phyloP scores from a whole-genome alignment of 768 basidiomycete species.

The Lactarius sp. region DNA sequence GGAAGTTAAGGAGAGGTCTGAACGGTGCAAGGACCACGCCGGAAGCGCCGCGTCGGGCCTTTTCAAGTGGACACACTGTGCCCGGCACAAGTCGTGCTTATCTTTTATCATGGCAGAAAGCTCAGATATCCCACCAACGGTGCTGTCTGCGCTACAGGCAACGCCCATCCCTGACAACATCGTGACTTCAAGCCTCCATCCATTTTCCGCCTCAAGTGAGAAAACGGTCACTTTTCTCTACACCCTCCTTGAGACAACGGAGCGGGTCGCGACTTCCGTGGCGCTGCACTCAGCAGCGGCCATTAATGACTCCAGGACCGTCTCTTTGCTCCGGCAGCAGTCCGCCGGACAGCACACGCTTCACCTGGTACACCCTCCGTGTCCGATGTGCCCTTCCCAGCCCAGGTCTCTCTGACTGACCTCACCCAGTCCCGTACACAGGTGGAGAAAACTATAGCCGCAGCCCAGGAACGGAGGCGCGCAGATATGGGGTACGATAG shows the following conservation, averaged over 20 bases:
- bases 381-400: background rate
- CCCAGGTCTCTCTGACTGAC: background rate
- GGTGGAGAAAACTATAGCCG: constrained; percentile 9
- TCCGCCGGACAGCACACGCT: constrained; percentile 15
- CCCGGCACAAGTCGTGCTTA: too few relatives aligned
- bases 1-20: too few relatives aligned
- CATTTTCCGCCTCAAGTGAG: constrained; percentile 17
- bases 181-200: constrained; percentile 1
- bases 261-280: constrained; percentile 8
- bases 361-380: constrained; percentile 13
- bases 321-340: constrained; percentile 22
- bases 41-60: background rate
- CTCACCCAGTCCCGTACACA: constrained; percentile 20
- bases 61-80: too few relatives aligned
- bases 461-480: constrained; percentile 8
- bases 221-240: constrained; percentile 16
- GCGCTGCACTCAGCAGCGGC: constrained; percentile 15
- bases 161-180: constrained; percentile 5
- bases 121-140: constrained; percentile 6
- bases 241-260: constrained; percentile 15
- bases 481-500: constrained; percentile 15
- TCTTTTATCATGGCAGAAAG: constrained; percentile 15
- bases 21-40: too few relatives aligned
- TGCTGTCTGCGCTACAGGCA: constrained; percentile 18
- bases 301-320: constrained; percentile 21